A percentile compares a stretch with the other conserved stretches of the same genome.
These are phyloP conservation scores for Atractiella rhizophila DNA, from an alignment of 768 basidiomycete species.

Conservation along the genomic window DNA sequence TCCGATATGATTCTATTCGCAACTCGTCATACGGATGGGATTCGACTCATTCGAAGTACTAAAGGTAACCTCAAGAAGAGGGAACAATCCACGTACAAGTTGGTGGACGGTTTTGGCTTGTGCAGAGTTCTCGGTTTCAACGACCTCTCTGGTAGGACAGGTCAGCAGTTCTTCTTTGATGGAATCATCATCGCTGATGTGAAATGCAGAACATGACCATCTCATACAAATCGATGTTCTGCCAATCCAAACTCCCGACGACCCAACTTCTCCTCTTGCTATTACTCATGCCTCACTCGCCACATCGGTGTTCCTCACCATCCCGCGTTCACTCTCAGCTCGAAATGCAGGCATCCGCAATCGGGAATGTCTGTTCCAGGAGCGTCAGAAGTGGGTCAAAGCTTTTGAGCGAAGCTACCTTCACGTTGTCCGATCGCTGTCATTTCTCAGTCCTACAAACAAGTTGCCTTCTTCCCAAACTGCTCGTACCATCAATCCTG, in stretches of 20 bases:
- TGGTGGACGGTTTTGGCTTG: conserved; percentile 29
- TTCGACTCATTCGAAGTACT: conserved; percentile 15
- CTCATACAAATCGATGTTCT: conserved; percentile 31
- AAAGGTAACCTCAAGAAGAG: neutral
- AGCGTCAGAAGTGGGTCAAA: conserved; percentile 26
- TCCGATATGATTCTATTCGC: conserved; percentile 44
- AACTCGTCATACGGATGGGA: conserved; percentile 17
- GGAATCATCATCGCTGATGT: neutral
- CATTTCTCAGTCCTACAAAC: conserved; percentile 20
- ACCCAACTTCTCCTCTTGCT: conserved; percentile 1
- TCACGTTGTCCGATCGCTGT: conserved; percentile 27
- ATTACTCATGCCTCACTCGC: conserved; percentile 16
- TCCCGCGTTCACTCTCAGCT: conserved; percentile 14
- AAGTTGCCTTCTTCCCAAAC: conserved; percentile 6
- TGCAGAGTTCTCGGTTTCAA: conserved; percentile 29
- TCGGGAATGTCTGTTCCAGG: conserved; percentile 14
- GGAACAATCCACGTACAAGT: conserved; percentile 22
- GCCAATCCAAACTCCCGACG: conserved; percentile 25
- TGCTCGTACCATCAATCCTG: conserved; percentile 18
- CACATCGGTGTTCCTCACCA: conserved; percentile 21
- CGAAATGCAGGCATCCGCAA: conserved; percentile 7
- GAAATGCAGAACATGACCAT: conserved; percentile 18
- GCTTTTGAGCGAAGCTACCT: conserved; percentile 33
- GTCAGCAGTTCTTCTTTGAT: conserved; percentile 8
- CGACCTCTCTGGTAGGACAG: conserved; percentile 21